phyloP scores from a whole-genome alignment of 2,329 filamentous ascomycete genomes.

The Pseudophaeomoniella oleicola region DNA sequence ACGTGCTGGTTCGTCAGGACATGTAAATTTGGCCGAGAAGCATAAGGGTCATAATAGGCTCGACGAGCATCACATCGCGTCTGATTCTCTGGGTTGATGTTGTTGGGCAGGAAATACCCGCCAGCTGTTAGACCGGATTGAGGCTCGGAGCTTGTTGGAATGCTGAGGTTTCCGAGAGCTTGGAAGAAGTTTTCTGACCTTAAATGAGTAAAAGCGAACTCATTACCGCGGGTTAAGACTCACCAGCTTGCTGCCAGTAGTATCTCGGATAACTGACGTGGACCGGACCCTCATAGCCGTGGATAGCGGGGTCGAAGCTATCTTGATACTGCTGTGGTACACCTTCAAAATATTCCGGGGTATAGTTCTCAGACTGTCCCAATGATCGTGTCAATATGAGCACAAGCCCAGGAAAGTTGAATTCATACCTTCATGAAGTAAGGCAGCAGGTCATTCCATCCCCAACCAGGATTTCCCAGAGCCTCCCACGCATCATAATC shows the following conservation, averaged over 20 bases:
- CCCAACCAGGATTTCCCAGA: conserved; percentile 31
- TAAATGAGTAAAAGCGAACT: background rate
- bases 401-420: no score
- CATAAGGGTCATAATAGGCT: conserved; percentile 23
- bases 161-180: conserved; percentile 21
- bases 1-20: conserved; percentile 18
- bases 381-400: no score
- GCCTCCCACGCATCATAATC: conserved; percentile 31
- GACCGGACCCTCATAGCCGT: conserved; percentile 33
- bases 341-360: conserved; percentile 19
- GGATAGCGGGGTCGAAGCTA: conserved; percentile 22
- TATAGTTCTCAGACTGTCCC: conserved; percentile 24
- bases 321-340: conserved; percentile 21
- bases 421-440: conserved; percentile 33
- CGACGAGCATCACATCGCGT: conserved; percentile 25
- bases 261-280: conserved; percentile 32
- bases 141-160: conserved; percentile 22
- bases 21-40: conserved; percentile 19
- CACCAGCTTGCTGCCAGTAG: conserved; percentile 21
- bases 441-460: conserved; percentile 28
- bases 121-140: conserved; percentile 22
- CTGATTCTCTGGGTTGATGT: conserved; percentile 19
- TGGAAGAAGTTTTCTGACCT: conserved; percentile 17
- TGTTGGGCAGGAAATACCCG: conserved; percentile 21
- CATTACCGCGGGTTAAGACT: conserved; percentile 3